A percentile compares a stretch with the other conserved stretches of the same genome.
Evolutionary conservation across 108 stramenopile species (phyloP).

Genomic region (Schizochytrium sp.): DNA sequence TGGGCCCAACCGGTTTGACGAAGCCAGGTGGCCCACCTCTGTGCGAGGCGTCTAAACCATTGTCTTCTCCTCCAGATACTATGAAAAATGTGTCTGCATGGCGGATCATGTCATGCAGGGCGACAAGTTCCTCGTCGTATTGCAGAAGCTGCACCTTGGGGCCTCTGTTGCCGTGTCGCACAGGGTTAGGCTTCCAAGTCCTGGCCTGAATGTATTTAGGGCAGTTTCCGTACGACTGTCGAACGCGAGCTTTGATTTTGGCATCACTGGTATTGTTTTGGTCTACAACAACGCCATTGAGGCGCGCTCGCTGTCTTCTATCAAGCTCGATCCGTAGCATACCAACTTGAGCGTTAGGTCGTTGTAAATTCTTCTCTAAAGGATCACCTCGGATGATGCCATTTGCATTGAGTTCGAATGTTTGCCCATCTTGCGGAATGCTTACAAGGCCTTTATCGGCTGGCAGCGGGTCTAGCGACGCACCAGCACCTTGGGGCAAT

Average conservation of each 20-base stretch:
- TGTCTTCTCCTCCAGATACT: background rate
- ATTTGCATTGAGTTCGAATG: background rate
- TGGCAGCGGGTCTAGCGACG: background rate
- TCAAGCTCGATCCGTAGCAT: background rate
- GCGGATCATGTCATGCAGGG: background rate
- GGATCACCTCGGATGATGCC: background rate
- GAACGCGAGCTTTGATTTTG: background rate
- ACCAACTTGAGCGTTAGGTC: background rate
- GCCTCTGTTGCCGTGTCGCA: too few relatives aligned
- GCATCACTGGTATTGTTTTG: background rate
- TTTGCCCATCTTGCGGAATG: background rate
- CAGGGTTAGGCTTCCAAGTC: background rate
- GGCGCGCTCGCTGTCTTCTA: background rate
- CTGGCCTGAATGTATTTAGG: slow-evolving; percentile 1
- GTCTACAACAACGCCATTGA: background rate
- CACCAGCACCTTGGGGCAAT: too few relatives aligned
- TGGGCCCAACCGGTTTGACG: background rate
- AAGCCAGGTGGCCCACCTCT: background rate
- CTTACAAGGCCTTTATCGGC: background rate
- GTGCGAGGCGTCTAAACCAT: slow-evolving; percentile 29
- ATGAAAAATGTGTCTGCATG: slow-evolving; percentile 15
- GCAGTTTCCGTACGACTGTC: background rate
- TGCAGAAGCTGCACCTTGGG: too few relatives aligned
- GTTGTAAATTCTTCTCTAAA: background rate
- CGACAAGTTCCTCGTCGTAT: background rate